These are phyloP conservation scores for Fusarium oxysporum DNA, from an alignment of 2,329 filamentous ascomycete genomes.

Conservation along the genomic window DNA sequence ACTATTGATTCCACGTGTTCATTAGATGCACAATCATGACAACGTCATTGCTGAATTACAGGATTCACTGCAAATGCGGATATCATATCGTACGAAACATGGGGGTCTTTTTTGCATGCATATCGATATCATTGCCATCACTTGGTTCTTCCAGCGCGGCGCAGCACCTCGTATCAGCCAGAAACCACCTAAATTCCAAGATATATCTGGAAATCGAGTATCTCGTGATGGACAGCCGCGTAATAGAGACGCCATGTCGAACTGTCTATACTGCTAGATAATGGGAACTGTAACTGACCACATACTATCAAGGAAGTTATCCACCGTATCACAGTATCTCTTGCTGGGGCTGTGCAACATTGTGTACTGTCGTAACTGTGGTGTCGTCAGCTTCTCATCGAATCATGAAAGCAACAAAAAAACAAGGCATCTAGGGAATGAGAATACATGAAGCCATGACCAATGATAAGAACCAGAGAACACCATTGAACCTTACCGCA, in stretches of 20 bases:
- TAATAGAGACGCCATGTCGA: neutral
- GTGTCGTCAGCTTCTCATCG: neutral
- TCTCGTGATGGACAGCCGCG: constrained; percentile 8
- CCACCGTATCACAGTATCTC: neutral
- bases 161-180: constrained; percentile 26
- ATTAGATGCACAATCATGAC: neutral
- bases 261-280: neutral
- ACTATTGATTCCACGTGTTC: neutral
- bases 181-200: neutral
- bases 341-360: neutral
- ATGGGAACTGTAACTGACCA: neutral
- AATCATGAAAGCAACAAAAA: neutral
- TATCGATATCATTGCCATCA: neutral
- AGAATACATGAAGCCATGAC: neutral
- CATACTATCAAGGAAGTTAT: neutral
- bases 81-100: neutral
- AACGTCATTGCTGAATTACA: neutral
- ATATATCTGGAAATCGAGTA: neutral
- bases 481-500: neutral
- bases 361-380: no score
- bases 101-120: neutral
- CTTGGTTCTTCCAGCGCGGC: constrained; percentile 13
- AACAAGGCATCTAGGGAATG: neutral
- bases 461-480: no score
- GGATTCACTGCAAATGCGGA: neutral